Evolutionary conservation across 2,329 filamentous ascomycete species (phyloP).

Genomic region (Phialophora verrucosa): DNA sequence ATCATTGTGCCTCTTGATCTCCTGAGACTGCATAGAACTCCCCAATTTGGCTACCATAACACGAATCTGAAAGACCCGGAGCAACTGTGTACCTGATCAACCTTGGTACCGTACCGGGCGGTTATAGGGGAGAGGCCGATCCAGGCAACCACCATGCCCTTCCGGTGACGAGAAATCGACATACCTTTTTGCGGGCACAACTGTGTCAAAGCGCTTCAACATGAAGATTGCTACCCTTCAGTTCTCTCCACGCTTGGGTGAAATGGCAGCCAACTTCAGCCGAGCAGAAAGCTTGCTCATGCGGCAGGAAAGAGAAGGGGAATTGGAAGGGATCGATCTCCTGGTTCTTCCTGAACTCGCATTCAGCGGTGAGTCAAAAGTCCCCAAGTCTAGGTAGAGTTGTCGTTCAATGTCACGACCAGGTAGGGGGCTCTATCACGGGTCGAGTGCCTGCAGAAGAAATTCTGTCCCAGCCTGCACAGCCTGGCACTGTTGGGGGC

Average conservation of each 20-base stretch:
- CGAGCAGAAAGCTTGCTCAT: slow-evolving; percentile 52
- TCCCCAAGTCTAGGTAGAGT: neutral
- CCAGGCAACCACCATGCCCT: neutral
- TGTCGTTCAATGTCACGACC: neutral
- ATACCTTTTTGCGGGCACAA: neutral
- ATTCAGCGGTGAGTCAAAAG: slow-evolving; percentile 57
- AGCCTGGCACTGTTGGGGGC: slow-evolving; percentile 13
- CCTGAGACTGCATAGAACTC: neutral
- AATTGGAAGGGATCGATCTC: slow-evolving; percentile 56
- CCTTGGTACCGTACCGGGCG: neutral
- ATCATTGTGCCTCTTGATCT: neutral
- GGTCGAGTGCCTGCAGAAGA: neutral
- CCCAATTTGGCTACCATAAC: neutral
- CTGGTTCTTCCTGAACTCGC: slow-evolving; percentile 68
- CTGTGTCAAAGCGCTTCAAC: neutral
- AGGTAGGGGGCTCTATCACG: neutral
- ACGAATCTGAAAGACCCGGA: neutral
- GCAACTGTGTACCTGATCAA: neutral
- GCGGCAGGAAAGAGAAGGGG: slow-evolving; percentile 41
- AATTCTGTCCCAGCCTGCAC: slow-evolving; percentile 1
- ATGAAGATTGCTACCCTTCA: slow-evolving; percentile 58
- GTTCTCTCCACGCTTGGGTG: slow-evolving; percentile 51
- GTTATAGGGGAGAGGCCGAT: neutral
- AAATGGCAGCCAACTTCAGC: slow-evolving; percentile 53
- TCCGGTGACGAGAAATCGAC: neutral